phyloP scores from a whole-genome alignment of 768 basidiomycete genomes.

The Calocybe indica region DNA sequence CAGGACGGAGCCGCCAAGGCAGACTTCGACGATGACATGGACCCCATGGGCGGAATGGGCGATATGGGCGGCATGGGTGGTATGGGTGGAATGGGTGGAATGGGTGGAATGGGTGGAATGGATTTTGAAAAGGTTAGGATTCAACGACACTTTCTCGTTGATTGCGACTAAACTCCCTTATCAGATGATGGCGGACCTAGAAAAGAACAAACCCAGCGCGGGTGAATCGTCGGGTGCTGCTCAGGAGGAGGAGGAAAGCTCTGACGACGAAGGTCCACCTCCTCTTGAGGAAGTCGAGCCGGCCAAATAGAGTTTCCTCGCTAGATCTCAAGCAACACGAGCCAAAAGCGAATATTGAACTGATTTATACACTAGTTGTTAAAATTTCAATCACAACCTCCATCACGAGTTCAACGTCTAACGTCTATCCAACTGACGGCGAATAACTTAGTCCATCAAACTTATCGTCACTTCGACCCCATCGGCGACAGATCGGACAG shows the following conservation, averaged over 20 bases:
- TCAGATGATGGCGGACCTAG: constrained; percentile 51
- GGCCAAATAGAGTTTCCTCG: constrained; percentile 24
- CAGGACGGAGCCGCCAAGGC: constrained; percentile 56
- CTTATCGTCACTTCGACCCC: constrained; percentile 43
- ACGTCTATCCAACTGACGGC: neutral
- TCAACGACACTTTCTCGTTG: neutral
- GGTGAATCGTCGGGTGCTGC: constrained; percentile 20
- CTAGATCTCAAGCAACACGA: no score
- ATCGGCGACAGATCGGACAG: constrained; percentile 36
- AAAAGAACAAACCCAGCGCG: constrained; percentile 16
- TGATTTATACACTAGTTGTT: neutral
- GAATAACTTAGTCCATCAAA: constrained; percentile 9
- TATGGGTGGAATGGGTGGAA: constrained; percentile 44
- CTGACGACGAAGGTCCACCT: constrained; percentile 69
- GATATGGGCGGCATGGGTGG: constrained; percentile 54
- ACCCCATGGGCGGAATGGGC: constrained; percentile 41
- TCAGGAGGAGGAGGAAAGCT: constrained; percentile 42
- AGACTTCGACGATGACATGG: constrained; percentile 40
- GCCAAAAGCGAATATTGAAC: no score
- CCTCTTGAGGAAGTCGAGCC: constrained; percentile 69
- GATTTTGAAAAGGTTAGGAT: constrained; percentile 55
- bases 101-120: constrained; percentile 39
- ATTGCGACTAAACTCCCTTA: neutral
- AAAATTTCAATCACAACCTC: neutral
- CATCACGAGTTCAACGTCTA: neutral